Conservation (phyloP, 805 yeast species). For the Cyberlindnera suaveolens region DNA sequence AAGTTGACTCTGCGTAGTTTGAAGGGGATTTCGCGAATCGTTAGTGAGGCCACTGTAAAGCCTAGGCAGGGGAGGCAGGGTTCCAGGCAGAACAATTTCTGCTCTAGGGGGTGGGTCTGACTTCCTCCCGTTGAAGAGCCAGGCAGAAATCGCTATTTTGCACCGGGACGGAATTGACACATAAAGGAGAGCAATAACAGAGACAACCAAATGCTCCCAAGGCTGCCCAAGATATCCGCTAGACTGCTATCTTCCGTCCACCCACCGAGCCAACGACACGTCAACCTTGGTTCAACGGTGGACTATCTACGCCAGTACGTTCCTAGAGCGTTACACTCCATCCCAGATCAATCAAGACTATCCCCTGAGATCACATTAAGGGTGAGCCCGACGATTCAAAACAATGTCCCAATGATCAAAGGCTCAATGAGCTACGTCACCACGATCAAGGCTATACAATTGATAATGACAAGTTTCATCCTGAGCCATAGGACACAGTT, state of each 20-base stretch:
- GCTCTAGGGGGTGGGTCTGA: too few species aligned
- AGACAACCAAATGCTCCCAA: too few species aligned
- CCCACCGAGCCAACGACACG: constrained; percentile 1
- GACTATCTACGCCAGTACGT: constrained; percentile 40
- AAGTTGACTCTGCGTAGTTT: too few species aligned
- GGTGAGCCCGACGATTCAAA: constrained; percentile 46
- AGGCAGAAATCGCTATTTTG: too few species aligned
- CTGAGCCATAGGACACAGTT: constrained; percentile 45
- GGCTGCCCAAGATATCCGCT: neutral
- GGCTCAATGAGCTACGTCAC: constrained; percentile 53
- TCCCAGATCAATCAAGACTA: constrained; percentile 39
- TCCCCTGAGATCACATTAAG: constrained; percentile 44
- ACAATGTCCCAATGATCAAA: constrained; percentile 47
- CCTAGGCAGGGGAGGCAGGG: too few species aligned
- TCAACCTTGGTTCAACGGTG: constrained; percentile 51
- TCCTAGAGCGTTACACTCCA: constrained; percentile 42
- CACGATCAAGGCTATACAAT: constrained; percentile 49
- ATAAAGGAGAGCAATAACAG: too few species aligned
- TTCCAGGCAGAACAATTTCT: too few species aligned
- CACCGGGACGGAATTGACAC: too few species aligned
- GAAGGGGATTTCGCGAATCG: too few species aligned
- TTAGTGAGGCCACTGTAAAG: too few species aligned
- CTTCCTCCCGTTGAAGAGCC: too few species aligned
- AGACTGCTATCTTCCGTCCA: neutral
- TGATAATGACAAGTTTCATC: constrained; percentile 49